Percentiles rank a stretch among this genome's conserved stretches.
These are phyloP conservation scores for Metroxylon sagu DNA, from an alignment of 176 grass and related monocot species.

Conservation along the genomic window DNA sequence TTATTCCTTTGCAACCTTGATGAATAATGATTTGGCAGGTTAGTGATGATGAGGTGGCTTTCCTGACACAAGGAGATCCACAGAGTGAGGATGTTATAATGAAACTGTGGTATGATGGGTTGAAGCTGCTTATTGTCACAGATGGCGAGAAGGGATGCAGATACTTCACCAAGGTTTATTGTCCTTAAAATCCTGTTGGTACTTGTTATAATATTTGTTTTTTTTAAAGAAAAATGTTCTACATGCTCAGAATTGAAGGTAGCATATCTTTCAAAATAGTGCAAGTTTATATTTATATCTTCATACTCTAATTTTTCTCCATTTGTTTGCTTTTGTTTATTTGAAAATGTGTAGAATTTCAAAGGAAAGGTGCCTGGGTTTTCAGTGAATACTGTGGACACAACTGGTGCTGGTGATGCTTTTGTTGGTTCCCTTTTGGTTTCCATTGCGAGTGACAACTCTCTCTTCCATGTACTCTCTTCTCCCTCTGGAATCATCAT, in stretches of 20 bases:
- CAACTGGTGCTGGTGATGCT: conserved; percentile 82
- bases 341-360: conserved; percentile 35
- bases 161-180: conserved; percentile 74
- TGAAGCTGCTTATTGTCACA: conserved; percentile 86
- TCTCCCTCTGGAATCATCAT: background rate
- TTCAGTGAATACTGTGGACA: conserved; percentile 62
- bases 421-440: conserved; percentile 76
- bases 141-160: conserved; percentile 84
- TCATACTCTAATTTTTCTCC: background rate
- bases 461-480: conserved; percentile 46
- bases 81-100: conserved; percentile 53
- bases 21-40: conserved; percentile 17
- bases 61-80: conserved; percentile 65
- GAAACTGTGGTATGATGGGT: conserved; percentile 68
- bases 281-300: too few species aligned
- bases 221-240: too few species aligned
- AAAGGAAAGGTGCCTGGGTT: conserved; percentile 61
- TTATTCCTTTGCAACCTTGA: too few species aligned
- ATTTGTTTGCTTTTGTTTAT: background rate
- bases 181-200: background rate
- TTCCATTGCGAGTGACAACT: conserved; percentile 57
- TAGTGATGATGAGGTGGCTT: conserved; percentile 81
- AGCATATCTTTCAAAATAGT: too few species aligned
- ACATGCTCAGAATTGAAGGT: too few species aligned
- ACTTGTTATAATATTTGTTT: too few species aligned